Evolutionary conservation across 139 green algal genomes (phyloP).

Genomic region (Micractinium conductrix): DNA sequence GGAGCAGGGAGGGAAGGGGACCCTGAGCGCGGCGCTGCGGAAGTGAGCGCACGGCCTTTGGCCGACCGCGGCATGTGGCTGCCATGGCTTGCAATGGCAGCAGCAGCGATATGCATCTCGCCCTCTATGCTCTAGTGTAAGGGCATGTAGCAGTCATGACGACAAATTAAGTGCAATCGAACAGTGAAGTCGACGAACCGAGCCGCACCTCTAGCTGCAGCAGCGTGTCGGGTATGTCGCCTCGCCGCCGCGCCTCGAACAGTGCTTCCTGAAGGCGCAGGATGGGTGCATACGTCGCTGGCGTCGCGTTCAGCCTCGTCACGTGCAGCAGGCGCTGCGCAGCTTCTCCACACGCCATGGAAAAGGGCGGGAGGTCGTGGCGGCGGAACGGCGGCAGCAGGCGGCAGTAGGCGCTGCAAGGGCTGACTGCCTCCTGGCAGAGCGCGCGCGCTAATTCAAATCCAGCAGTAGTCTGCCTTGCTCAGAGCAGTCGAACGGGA

Average conservation of each 20-base stretch:
- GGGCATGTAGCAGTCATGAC: not conserved
- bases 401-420: not conserved
- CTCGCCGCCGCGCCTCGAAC: constrained; percentile 31
- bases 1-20: not conserved
- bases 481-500: no score
- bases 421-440: not conserved
- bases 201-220: constrained; percentile 66
- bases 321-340: constrained; percentile 24
- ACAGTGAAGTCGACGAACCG: no score
- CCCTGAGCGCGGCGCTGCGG: no score
- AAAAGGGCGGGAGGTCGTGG: no score
- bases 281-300: constrained; percentile 32
- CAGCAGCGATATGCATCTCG: no score
- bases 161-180: no score
- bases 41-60: no score
- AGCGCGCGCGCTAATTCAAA: not conserved
- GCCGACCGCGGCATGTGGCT: no score
- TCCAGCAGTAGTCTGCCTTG: no score
- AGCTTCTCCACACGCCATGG: no score
- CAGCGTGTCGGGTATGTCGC: constrained; percentile 59
- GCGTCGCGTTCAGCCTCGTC: constrained; percentile 28
- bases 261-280: constrained; percentile 55
- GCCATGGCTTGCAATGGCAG: no score
- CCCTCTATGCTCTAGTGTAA: no score
- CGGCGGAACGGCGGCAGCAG: not conserved